Percentiles rank a stretch among this genome's conserved stretches.
Conservation (phyloP, 441 rosid genomes). For the Euphorbia schlechtendalii region DNA sequence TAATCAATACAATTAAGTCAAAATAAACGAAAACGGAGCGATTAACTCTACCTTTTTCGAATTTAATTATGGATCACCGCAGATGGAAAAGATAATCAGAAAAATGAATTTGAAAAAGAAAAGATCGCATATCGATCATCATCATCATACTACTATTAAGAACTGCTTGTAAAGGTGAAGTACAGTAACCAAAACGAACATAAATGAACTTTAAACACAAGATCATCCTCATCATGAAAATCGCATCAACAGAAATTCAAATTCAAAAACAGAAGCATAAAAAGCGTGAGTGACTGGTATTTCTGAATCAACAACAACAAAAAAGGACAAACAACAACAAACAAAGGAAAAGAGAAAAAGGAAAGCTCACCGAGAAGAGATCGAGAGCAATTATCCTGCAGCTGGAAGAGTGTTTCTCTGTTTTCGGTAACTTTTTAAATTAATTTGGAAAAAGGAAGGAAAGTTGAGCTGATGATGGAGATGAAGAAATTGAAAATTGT, state of each 20-base stretch:
- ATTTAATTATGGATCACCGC: neutral
- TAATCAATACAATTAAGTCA: neutral
- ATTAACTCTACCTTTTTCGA: neutral
- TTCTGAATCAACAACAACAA: neutral
- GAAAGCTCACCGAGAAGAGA: constrained; percentile 27
- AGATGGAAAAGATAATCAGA: neutral
- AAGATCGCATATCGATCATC: neutral
- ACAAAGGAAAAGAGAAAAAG: neutral
- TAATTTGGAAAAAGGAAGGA: constrained; percentile 13
- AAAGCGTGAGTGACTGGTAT: neutral
- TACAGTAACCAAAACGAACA: neutral
- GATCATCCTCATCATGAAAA: neutral
- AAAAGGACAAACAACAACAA: neutral
- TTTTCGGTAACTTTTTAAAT: neutral
- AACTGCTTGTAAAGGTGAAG: neutral
- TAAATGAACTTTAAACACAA: neutral
- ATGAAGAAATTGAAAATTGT: constrained; percentile 6
- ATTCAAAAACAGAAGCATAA: neutral
- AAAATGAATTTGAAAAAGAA: neutral
- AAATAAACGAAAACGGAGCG: neutral
- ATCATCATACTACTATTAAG: too few relatives aligned
- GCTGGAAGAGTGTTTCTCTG: neutral
- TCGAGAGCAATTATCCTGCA: constrained; percentile 17
- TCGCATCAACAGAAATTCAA: neutral
- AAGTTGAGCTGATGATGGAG: neutral